phyloP scores from a whole-genome alignment of 495 filamentous ascomycete genomes.

The Penicillium salamii region DNA sequence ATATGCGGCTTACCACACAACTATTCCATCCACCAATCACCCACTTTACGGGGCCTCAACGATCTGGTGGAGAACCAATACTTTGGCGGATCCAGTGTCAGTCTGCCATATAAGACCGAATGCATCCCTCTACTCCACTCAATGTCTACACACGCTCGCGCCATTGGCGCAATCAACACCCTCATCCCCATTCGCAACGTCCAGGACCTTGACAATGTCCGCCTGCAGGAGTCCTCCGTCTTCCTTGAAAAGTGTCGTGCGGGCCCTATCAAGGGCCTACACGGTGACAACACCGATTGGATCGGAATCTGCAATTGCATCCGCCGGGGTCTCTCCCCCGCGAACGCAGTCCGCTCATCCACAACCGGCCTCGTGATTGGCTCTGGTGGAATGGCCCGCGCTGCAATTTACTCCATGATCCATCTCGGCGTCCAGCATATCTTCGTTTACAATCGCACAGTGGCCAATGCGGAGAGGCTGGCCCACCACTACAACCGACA shows the following conservation, averaged over 20 bases:
- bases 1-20: slow-evolving; percentile 69
- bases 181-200: slow-evolving; percentile 66
- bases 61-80: slow-evolving; percentile 59
- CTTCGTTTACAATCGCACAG: slow-evolving; percentile 68
- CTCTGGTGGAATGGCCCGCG: slow-evolving; percentile 76
- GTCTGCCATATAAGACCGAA: slow-evolving; percentile 72
- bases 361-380: slow-evolving; percentile 72
- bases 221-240: slow-evolving; percentile 35
- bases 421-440: slow-evolving; percentile 73
- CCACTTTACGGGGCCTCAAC: slow-evolving; percentile 62
- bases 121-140: slow-evolving; percentile 66
- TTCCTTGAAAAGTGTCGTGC: slow-evolving; percentile 59
- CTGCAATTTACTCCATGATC: slow-evolving; percentile 76
- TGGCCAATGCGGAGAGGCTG: slow-evolving; percentile 57
- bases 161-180: slow-evolving; percentile 78
- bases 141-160: slow-evolving; percentile 69
- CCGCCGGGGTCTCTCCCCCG: slow-evolving; percentile 69
- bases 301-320: slow-evolving; percentile 70
- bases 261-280: slow-evolving; percentile 61
- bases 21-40: slow-evolving; percentile 65
- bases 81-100: slow-evolving; percentile 74
- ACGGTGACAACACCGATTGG: slow-evolving; percentile 85
- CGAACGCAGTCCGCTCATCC: slow-evolving; percentile 67
- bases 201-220: slow-evolving; percentile 40
- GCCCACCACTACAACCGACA: slow-evolving; percentile 65